Conservation (phyloP, 768 basidiomycete species). For the Mycena venus region DNA sequence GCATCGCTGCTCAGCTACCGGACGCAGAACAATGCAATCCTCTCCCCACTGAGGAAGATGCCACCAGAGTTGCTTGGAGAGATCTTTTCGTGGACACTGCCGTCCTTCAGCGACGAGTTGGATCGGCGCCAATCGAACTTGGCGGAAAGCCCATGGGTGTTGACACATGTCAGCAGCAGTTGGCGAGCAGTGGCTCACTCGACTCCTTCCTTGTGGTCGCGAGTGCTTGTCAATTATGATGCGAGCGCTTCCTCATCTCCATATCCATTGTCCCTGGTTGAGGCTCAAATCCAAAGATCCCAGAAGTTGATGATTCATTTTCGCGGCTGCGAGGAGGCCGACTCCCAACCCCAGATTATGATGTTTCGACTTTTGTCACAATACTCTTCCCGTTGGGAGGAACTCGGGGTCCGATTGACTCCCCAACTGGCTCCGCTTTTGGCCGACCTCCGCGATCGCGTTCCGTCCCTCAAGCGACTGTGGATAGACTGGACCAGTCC, state of each 20-base stretch:
- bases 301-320: background rate
- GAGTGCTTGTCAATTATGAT: background rate
- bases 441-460: background rate
- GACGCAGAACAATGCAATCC: background rate
- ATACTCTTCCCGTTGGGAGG: background rate
- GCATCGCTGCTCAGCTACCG: background rate
- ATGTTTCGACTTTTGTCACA: background rate
- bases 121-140: background rate
- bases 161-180: background rate
- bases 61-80: background rate
- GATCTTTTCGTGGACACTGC: background rate
- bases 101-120: background rate
- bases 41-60: background rate
- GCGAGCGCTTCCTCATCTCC: background rate
- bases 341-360: background rate
- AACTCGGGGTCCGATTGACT: background rate
- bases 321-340: background rate
- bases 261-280: background rate
- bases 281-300: background rate
- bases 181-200: background rate
- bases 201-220: slow-evolving; percentile 10
- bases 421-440: background rate
- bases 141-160: background rate
- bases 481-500: background rate
- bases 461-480: background rate